Evolutionary conservation across 441 rosid genomes (phyloP), one percentile per base, ranked within the genome.

Genomic region (Adansonia madagascariensis): DNA sequence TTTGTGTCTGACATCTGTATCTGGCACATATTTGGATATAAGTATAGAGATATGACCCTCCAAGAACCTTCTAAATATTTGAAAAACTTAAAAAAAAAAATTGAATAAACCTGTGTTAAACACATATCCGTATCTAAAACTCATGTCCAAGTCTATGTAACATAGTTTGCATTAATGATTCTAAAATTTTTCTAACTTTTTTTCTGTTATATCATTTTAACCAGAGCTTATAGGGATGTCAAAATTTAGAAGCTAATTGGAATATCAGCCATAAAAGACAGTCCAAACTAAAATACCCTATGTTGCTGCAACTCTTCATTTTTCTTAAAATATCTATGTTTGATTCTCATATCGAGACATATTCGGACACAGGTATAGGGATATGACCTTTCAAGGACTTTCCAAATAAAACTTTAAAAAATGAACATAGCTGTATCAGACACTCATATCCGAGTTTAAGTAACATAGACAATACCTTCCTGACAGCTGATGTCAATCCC

Each of bases 401-500:
- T 27, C 1, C 31, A 27, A 27, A 27, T 27, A 27, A 27, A 27
- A 27, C 31, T 27, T 1, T 27, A 27, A 27, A 27, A 27, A 27
- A 27, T 27, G 31, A 27, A 27, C 31, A 27, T 27, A 27, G 31
- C 31, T 27, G 31, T 27, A 27, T 27, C 31, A 27, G 2, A 27
- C 31, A 27, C 31, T 27, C 31, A 27, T 27, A 27, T 27, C 31
- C 31, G 31, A 27, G 31, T 27, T 27, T 27, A 27, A 27, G 31
- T 27, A 27, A 39, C 71, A 9, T 68, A 52, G 47, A 63, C 17
- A 53, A 74, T 88, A 91, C 98, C 98, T 93, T 94, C 82, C 88
- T 89, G 41, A 93, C 98, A 78, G 95, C 93, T 35, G 98, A 85
- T 8, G 98, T 91, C 87, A 94, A 86, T 78, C 98, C 97, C 92